Evolutionary conservation across 2,329 filamentous ascomycete species (phyloP), one percentile per base, ranked within the genome.

Genomic region (Colletotrichum echinochloae): DNA sequence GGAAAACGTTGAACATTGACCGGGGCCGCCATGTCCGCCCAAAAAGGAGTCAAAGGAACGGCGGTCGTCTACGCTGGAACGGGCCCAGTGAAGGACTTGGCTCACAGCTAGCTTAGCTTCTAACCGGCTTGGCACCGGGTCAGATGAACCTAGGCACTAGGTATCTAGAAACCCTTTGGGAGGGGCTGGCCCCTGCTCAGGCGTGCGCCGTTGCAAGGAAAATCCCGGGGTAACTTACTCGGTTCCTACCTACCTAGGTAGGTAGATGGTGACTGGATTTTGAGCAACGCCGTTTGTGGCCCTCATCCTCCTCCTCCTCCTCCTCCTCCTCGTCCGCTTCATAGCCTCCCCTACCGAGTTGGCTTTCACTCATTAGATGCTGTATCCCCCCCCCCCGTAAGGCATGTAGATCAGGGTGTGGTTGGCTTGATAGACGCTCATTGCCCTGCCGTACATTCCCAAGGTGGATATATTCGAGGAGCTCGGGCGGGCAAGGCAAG

Each of bases 101-200:
- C 57, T 70, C 44, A 46, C 55, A 30, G 44, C 51, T 44, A 61
- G 39, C 54, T 7, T 30, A 33, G 30, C 12, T 14, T 16, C 26
- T 23, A 66, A 18, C 66, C 63, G 59, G 48, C 71, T 72, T 71
- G 63, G 71, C 67, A 63, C 63, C 67, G 71, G 71, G 68, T 67
- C 60, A 37, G 67, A 72, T 44, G 60, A 72, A 67, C 67, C 71
- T 72, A 60, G 59, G 54, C 60, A 48, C 57, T n/a, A n/a, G n/a
- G n/a, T n/a, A n/a, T n/a, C n/a, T n/a, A n/a, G n/a, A n/a, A n/a
- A n/a, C n/a, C n/a, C 23, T 56, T 37, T 16, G 44, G 8, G 18
- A 48, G 51, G 63, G 35, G 23, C 11, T 20, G 52, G 8, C 56
- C 26, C 41, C 35, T 44, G 39, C 20, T 48, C 12, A 28, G 48